Base-by-base conservation (phyloP, 2,329 filamentous ascomycete genomes). In the Chalaropsis ovoidea region DNA sequence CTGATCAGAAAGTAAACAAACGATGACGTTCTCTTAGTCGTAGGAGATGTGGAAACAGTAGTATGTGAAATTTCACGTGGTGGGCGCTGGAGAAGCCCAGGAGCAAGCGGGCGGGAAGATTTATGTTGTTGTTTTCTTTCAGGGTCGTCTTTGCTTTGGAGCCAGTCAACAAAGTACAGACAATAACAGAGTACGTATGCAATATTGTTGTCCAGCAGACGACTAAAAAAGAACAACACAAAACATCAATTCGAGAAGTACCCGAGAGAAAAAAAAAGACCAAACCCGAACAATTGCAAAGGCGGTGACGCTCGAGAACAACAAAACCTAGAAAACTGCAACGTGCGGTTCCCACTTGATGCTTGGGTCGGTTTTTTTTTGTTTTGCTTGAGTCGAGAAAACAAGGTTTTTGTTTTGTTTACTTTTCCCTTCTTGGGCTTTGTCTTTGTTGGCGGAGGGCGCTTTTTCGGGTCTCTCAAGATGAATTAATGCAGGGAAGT, bases 221-320 rank as follows among this genome's bases (percentile, higher is more conserved):
- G 24, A 31, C 8, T 47, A 42, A 63, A 39, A 47, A 41, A 27
- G 8, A 41, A 24, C 24, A 61, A 11, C 43, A 62, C 58, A 65
- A 49, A n/a, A 17, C 41, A 45, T 62, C 42, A 52, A 52, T 22
- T 17, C 19, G 47, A 52, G 15, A 27, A 52, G 24, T 52, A 27
- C 22, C 22, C 47, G 13, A 24, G 19, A 24, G 42, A 66, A 58
- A 66, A 62, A 45, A 64, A 41, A 62, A 63, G 63, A 63, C 31
- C 58, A 65, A 69, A 63, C 66, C 61, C 65, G 68, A 68, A 62
- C 61, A 52, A 65, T 54, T 60, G 45, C 69, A 49, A 62, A 68
- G 64, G 65, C 31, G 62, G 45, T 68, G 66, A 68, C 54, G 67
- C 64, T 52, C 39, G 24, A 35, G 27, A 65, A 43, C 35, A 24